Evolutionary conservation across 2,329 filamentous ascomycete genomes (phyloP), one percentile per base, ranked within the genome.

Genomic region (Alternaria ethzedia): DNA sequence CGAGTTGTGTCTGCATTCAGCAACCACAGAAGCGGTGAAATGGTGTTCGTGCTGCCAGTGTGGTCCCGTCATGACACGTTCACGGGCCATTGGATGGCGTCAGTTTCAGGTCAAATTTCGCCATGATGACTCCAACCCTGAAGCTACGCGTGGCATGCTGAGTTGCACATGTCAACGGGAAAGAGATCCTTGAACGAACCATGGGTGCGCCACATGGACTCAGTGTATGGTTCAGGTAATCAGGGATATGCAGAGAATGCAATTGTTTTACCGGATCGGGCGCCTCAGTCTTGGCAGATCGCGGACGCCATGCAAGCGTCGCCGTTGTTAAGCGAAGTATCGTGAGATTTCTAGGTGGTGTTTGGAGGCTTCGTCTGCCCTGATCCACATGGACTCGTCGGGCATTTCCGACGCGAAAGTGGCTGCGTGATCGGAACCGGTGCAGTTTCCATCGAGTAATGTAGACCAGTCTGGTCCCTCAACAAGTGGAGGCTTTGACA

Each of bases 401-500:
- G 67, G 52, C 45, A 47, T 43, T 44, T 64, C 63, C 66, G 65
- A 65, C 26, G 54, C 44, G 57, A 41, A 65, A 49, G 12, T 32
- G 51, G 50, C 62, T 56, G 58, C 47, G 54, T n/a, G 58, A 44
- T 20, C 36, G 66, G 62, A 56, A 36, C 30, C 52, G 59, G 43
- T 62, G 59, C 61, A 66, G 60, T 59, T 68, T 56, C 57, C 44
- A 72, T 74, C 65, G 66, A 71, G 70, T 72, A 73, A 67, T 66
- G 65, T 59, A 63, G 66, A 64, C 66, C 61, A 71, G 67, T 74
- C 75, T 75, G 69, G 75, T 72, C 69, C 62, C 66, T 67, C 68
- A 71, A 68, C 70, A 68, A 66, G 73, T 76, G 75, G 74, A 55
- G 67, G 64, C 61, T 63, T 54, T 72, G 70, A 67, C 69, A 71